These are phyloP conservation scores for Saccharomyces mikatae DNA, from an alignment of 805 yeast species.

Conservation along the genomic window DNA sequence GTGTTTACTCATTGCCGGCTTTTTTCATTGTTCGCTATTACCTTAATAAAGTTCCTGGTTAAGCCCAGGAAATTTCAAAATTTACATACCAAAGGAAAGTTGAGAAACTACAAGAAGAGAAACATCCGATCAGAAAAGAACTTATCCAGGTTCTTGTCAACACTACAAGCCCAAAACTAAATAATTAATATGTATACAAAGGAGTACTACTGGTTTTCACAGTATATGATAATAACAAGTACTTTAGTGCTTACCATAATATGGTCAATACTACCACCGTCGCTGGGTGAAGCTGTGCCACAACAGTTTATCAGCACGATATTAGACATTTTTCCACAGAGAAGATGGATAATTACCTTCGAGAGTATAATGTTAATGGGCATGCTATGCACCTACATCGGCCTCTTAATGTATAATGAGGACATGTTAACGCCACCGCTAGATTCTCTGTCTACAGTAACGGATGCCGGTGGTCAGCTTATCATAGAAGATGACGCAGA, in stretches of 20 bases:
- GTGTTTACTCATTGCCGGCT: neutral
- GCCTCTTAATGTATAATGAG: slow-evolving; percentile 62
- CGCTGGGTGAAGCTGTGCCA: neutral
- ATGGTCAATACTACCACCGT: slow-evolving; percentile 67
- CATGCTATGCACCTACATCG: slow-evolving; percentile 67
- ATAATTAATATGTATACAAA: slow-evolving; percentile 1
- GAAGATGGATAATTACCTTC: slow-evolving; percentile 83
- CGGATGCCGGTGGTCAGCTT: slow-evolving; percentile 53
- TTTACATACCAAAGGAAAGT: neutral
- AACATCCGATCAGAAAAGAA: neutral
- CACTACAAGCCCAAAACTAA: neutral
- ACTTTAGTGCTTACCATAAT: slow-evolving; percentile 47
- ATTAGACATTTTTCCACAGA: slow-evolving; percentile 71
- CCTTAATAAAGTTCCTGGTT: neutral
- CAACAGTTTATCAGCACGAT: slow-evolving; percentile 37
- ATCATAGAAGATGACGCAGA: slow-evolving; percentile 16
- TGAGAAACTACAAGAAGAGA: neutral
- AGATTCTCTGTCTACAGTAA: slow-evolving; percentile 52
- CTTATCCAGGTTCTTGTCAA: neutral
- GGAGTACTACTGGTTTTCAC: slow-evolving; percentile 85
- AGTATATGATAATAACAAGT: slow-evolving; percentile 59
- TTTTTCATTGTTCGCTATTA: neutral
- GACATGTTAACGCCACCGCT: slow-evolving; percentile 61
- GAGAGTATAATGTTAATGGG: slow-evolving; percentile 64
- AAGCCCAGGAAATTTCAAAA: neutral